Conservation (phyloP, 176 grass and related monocot species). For the Aegilops sharonensis region DNA sequence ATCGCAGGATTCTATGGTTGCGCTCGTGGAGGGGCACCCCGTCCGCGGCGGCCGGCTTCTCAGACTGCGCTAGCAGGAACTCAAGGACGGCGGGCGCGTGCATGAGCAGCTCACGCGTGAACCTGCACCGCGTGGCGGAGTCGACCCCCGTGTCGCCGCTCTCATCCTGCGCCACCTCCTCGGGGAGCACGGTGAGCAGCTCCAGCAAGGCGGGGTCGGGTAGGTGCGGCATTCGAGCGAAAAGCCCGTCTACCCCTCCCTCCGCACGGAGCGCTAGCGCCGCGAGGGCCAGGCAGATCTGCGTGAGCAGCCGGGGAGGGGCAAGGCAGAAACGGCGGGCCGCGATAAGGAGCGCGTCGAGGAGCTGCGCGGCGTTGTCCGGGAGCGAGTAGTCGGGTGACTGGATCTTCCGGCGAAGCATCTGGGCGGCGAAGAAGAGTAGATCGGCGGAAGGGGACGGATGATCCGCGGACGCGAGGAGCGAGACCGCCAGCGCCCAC, state of each 20-base stretch:
- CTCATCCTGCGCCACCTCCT: slow-evolving; percentile 79
- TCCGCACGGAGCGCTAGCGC: slow-evolving; percentile 59
- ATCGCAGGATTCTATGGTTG: slow-evolving; percentile 65
- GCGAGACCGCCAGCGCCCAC: slow-evolving; percentile 32
- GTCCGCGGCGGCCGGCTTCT: slow-evolving; percentile 43
- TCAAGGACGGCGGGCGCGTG: slow-evolving; percentile 72
- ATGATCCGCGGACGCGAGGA: slow-evolving; percentile 35
- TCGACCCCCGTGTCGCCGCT: slow-evolving; percentile 54
- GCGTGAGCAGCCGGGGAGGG: slow-evolving; percentile 70
- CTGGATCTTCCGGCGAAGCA: slow-evolving; percentile 70
- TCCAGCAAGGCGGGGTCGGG: slow-evolving; percentile 60
- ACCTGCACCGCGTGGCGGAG: slow-evolving; percentile 52
- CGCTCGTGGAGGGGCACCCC: slow-evolving; percentile 53
- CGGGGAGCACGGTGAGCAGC: slow-evolving; percentile 85
- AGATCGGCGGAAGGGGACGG: slow-evolving; percentile 45
- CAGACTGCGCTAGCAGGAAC: slow-evolving; percentile 67
- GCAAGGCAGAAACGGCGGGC: slow-evolving; percentile 62
- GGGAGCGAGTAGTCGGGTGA: background rate
- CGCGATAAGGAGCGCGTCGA: slow-evolving; percentile 74
- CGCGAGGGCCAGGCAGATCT: slow-evolving; percentile 85
- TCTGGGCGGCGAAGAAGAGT: slow-evolving; percentile 52
- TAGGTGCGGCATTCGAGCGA: slow-evolving; percentile 59
- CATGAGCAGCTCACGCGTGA: slow-evolving; percentile 76
- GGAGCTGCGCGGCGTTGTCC: background rate
- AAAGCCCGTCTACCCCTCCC: slow-evolving; percentile 70